These are phyloP conservation scores for Euphorbia peplus DNA, from an alignment of 345 rosid species.

Conservation along the genomic window DNA sequence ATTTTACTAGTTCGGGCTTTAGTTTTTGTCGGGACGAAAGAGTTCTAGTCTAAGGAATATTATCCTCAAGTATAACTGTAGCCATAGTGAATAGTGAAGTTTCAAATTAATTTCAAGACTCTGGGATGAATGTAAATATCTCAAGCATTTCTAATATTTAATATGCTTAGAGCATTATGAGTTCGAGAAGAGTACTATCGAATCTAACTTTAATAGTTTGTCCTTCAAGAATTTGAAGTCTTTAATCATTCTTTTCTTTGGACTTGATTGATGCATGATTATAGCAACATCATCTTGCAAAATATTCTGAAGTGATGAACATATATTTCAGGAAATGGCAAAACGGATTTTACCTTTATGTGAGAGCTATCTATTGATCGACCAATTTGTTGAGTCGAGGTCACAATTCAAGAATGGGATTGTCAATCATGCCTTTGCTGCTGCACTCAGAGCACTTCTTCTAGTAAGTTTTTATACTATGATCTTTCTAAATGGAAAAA, in stretches of 20 bases:
- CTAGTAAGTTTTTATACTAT: conserved; percentile 88
- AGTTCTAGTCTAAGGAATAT: not conserved
- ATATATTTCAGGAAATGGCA: conserved; percentile 71
- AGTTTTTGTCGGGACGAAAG: not conserved
- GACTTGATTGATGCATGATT: not conserved
- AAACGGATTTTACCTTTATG: conserved; percentile 81
- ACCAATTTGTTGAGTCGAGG: conserved; percentile 92
- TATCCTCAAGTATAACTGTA: not conserved
- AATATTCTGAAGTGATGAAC: conserved; percentile 18
- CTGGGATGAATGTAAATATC: not conserved
- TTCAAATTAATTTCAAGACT: not conserved
- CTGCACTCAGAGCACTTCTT: conserved; percentile 87
- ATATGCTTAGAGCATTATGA: not conserved
- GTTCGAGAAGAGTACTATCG: not conserved
- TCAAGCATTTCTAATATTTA: not conserved
- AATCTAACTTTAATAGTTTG: not conserved
- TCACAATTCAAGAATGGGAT: conserved; percentile 94
- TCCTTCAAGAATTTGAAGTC: not conserved
- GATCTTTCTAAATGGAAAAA: no score
- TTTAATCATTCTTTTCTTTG: not conserved
- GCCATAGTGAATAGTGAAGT: not conserved
- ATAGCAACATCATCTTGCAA: not conserved
- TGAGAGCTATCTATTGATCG: conserved; percentile 74
- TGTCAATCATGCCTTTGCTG: conserved; percentile 95
- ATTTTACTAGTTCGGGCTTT: not conserved